Conservation (phyloP, 257 asterid species). For the Przewalskia tangutica region DNA sequence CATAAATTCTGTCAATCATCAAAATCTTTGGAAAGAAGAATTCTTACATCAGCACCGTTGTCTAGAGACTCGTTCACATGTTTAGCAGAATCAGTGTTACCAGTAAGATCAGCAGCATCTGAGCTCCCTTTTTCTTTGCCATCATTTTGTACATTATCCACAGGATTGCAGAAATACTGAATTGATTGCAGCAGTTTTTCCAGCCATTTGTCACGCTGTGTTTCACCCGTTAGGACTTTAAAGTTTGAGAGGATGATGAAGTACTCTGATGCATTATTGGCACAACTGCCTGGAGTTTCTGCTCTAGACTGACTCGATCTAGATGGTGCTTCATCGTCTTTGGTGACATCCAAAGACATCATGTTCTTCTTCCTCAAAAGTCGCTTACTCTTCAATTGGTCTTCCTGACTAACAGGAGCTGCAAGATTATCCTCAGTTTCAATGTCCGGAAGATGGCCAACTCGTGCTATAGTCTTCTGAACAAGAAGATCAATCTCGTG, state of each 20-base stretch:
- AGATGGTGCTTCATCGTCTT: constrained; percentile 44
- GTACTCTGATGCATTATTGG: constrained; percentile 39
- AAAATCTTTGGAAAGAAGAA: background rate
- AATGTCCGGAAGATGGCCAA: constrained; percentile 66
- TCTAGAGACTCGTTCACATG: constrained; percentile 21
- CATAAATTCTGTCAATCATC: background rate
- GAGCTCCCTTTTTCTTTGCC: constrained; percentile 23
- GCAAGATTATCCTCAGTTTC: constrained; percentile 44
- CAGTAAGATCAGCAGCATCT: constrained; percentile 13
- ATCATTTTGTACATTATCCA: constrained; percentile 22
- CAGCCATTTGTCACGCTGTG: constrained; percentile 67
- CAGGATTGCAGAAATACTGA: constrained; percentile 40
- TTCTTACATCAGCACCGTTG: constrained; percentile 29
- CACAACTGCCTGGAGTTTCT: constrained; percentile 63
- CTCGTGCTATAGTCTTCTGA: constrained; percentile 54
- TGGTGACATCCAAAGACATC: constrained; percentile 56
- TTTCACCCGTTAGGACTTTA: constrained; percentile 49
- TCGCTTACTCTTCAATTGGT: constrained; percentile 45
- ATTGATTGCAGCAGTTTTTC: constrained; percentile 64
- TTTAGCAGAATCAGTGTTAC: constrained; percentile 16
- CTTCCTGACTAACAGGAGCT: constrained; percentile 41
- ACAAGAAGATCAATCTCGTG: constrained; percentile 71
- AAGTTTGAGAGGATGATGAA: constrained; percentile 32
- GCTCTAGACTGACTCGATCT: constrained; percentile 41
- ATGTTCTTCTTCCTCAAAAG: constrained; percentile 46